These are phyloP conservation scores for Fusarium robinianum DNA, from an alignment of 2,329 filamentous ascomycete genomes.

Conservation along the genomic window DNA sequence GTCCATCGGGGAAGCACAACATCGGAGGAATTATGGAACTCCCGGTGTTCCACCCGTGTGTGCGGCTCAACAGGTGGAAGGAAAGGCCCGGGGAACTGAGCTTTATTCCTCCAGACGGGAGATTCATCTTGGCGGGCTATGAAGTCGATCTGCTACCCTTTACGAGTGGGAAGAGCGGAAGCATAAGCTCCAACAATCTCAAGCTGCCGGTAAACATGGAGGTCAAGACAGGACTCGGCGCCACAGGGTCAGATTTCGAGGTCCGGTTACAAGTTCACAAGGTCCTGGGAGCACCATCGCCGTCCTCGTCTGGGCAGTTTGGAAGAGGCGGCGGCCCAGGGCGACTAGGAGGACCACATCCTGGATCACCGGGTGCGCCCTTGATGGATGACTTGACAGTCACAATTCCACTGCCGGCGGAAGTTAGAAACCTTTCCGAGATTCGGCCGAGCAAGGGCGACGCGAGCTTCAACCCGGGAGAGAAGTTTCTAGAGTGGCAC, in stretches of 20 bases:
- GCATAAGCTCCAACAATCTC: slow-evolving; percentile 63
- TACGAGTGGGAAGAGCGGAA: slow-evolving; percentile 60
- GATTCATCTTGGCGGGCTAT: slow-evolving; percentile 91
- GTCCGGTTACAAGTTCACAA: slow-evolving; percentile 75
- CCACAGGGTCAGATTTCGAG: slow-evolving; percentile 82
- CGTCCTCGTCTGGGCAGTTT: slow-evolving; percentile 44
- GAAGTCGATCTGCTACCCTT: slow-evolving; percentile 88
- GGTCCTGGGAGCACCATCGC: slow-evolving; percentile 55
- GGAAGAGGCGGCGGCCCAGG: slow-evolving; percentile 50
- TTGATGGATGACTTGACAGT: slow-evolving; percentile 77
- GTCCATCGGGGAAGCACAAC: slow-evolving; percentile 79
- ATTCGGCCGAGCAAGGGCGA: slow-evolving; percentile 82
- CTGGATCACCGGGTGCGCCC: slow-evolving; percentile 62
- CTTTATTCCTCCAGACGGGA: slow-evolving; percentile 92
- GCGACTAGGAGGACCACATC: slow-evolving; percentile 48
- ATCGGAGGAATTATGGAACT: slow-evolving; percentile 77
- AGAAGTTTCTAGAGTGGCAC: slow-evolving; percentile 78
- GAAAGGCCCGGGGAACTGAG: slow-evolving; percentile 89
- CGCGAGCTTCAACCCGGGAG: slow-evolving; percentile 76
- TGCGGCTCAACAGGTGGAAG: slow-evolving; percentile 86
- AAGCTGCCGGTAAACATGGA: slow-evolving; percentile 83
- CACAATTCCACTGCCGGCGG: slow-evolving; percentile 75
- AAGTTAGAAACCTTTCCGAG: slow-evolving; percentile 82
- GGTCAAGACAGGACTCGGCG: slow-evolving; percentile 78
- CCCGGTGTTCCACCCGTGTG: slow-evolving; percentile 95